Base-by-base conservation (phyloP, 2,329 filamentous ascomycete genomes). In the Ophiostoma tasmaniense region DNA sequence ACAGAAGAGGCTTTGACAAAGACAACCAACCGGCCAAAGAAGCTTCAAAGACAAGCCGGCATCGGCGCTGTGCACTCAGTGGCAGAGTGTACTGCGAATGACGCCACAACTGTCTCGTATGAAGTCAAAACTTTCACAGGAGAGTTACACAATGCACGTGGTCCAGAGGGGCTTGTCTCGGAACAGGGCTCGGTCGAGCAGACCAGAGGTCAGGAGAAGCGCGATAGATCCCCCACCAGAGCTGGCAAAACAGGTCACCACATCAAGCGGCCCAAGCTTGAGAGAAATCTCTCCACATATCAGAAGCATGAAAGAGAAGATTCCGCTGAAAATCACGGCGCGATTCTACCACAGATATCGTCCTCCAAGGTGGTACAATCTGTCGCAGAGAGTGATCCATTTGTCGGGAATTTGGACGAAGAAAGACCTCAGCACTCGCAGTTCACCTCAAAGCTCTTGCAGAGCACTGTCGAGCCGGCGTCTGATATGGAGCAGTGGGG, bases 381-480 rank as follows among this genome's bases (percentile, higher is more conserved):
- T n/a, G 59, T 50, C 28, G 30, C n/a, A 3, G 39, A n/a, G 6
- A 65, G 20, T 20, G 71, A 72, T 13, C 71, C 71, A 0, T 72
- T 72, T 67, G 35, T 52, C 8, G 68, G 61, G 22, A 3, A 33
- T 2, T 10, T 20, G 28, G n/a, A 30, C 20, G 61, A 42, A 20
- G 8, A 55, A 22, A 25, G 33, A 28, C 1, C 25, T 17, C 42
- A 59, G 25, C 42, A 62, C 35, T 70, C 69, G 1, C 52, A 68
- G 17, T 72, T 72, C 30, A 72, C 70, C 1, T 17, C 69, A 4
- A 71, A 66, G 33, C 65, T 72, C 11, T 37, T 71, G 13, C 66
- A 68, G 17, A 68, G 59, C 8, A 22, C 66, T 2, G 50, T 10
- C 8, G 14, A 55, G 13, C 37, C 64, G 3, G 28, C 61, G 10